Conservation (phyloP, 495 filamentous ascomycete species). For the Podospora tetraspora region DNA sequence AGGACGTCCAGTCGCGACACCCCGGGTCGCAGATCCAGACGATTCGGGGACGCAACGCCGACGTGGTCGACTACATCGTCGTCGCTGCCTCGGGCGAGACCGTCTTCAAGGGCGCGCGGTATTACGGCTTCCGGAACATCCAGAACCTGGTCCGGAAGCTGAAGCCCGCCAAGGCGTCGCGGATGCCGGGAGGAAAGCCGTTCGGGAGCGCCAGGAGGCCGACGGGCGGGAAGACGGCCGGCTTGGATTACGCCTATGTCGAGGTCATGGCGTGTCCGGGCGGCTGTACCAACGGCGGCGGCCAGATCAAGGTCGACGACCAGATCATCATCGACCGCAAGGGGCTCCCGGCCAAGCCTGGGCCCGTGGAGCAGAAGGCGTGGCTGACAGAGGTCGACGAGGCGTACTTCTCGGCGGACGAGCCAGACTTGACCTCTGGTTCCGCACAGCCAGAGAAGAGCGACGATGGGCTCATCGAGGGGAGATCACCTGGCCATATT, state of each 20-base stretch:
- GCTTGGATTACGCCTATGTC: constrained; percentile 74
- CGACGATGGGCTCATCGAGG: constrained; percentile 44
- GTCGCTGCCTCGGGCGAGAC: constrained; percentile 47
- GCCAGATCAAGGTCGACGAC: constrained; percentile 87
- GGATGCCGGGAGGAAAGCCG: constrained; percentile 67
- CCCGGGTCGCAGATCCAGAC: constrained; percentile 62
- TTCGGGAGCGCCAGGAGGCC: constrained; percentile 44
- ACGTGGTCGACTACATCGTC: constrained; percentile 79
- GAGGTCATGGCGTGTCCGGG: constrained; percentile 99
- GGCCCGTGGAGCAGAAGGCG: constrained; percentile 69
- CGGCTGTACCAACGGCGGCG: constrained; percentile 94
- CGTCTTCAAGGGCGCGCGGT: constrained; percentile 77
- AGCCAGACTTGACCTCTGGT: constrained; percentile 41
- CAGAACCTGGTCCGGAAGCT: constrained; percentile 90
- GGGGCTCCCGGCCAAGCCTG: constrained; percentile 48
- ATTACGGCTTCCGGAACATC: constrained; percentile 96
- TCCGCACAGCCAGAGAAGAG: constrained; percentile 20
- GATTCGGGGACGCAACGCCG: constrained; percentile 76
- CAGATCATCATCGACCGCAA: constrained; percentile 46
- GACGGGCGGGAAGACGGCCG: constrained; percentile 32
- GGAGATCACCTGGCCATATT: constrained; percentile 51
- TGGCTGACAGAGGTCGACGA: constrained; percentile 88
- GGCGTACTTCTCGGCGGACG: constrained; percentile 83
- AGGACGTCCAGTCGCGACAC: constrained; percentile 60
- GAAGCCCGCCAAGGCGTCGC: constrained; percentile 68